phyloP scores from a whole-genome alignment of 106 monocot species.

The Cymbidium sinense region DNA sequence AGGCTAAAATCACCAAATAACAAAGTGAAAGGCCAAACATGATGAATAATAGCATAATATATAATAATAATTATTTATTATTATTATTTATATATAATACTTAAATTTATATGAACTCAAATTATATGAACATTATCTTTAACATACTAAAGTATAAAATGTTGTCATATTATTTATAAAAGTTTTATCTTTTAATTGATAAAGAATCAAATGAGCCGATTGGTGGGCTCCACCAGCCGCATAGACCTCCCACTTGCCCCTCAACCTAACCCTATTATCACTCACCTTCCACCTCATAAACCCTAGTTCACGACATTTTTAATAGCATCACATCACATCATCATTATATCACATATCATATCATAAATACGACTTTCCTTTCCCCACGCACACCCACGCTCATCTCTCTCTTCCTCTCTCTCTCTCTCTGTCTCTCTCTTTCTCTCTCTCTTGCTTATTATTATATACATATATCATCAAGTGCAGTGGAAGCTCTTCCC shows the following conservation, averaged over 20 bases:
- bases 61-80: no score
- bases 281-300: slow-evolving; percentile 3
- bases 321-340: background rate
- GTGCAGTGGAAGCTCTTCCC: background rate
- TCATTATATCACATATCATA: slow-evolving; percentile 3
- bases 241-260: slow-evolving; percentile 2
- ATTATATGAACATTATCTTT: no score
- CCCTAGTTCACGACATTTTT: background rate
- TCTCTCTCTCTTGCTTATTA: background rate
- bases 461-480: background rate
- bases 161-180: no score
- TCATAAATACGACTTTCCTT: background rate
- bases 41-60: no score
- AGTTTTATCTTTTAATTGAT: no score
- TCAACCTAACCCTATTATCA: slow-evolving; percentile 3
- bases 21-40: no score
- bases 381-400: slow-evolving; percentile 1
- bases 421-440: background rate
- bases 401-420: background rate
- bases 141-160: no score
- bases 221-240: background rate
- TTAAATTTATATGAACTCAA: no score
- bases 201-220: background rate
- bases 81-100: no score
- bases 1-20: no score